Evolutionary conservation across 306 rosid species (phyloP).

Genomic region (Erythrophleum fordii): DNA sequence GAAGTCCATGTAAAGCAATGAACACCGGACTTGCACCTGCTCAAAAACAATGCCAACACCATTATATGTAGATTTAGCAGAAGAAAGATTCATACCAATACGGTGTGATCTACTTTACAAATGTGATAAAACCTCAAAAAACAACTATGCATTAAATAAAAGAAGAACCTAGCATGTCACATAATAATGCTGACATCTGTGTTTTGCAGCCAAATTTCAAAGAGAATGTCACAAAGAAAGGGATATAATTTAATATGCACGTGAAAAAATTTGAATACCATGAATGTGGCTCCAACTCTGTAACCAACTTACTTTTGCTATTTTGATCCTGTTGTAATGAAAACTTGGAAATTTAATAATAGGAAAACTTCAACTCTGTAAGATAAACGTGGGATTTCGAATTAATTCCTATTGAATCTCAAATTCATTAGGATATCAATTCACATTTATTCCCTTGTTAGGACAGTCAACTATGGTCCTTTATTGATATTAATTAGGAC

Average conservation of each 20-base stretch:
- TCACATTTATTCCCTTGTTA: too few species aligned
- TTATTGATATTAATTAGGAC: too few species aligned
- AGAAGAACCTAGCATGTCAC: constrained; percentile 8
- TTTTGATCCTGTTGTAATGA: background rate
- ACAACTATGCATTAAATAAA: constrained; percentile 8
- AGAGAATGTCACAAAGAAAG: constrained; percentile 1
- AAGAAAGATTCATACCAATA: constrained; percentile 33
- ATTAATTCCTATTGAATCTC: too few species aligned
- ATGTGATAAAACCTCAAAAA: constrained; percentile 1
- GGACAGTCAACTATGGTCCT: too few species aligned
- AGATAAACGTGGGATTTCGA: too few species aligned
- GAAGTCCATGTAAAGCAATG: constrained; percentile 85
- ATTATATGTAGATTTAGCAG: constrained; percentile 19
- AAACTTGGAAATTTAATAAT: background rate
- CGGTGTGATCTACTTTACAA: background rate
- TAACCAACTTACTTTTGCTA: constrained; percentile 25
- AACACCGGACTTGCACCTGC: constrained; percentile 90
- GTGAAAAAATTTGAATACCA: constrained; percentile 15
- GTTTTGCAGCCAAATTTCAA: constrained; percentile 30
- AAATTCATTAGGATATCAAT: too few species aligned
- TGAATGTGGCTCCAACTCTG: background rate
- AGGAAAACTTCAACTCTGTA: background rate
- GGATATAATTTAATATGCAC: constrained; percentile 13
- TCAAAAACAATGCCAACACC: constrained; percentile 31
- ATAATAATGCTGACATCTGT: background rate